phyloP scores from a whole-genome alignment of 1,284 basidiomycete genomes.

The Trametes sp. region DNA sequence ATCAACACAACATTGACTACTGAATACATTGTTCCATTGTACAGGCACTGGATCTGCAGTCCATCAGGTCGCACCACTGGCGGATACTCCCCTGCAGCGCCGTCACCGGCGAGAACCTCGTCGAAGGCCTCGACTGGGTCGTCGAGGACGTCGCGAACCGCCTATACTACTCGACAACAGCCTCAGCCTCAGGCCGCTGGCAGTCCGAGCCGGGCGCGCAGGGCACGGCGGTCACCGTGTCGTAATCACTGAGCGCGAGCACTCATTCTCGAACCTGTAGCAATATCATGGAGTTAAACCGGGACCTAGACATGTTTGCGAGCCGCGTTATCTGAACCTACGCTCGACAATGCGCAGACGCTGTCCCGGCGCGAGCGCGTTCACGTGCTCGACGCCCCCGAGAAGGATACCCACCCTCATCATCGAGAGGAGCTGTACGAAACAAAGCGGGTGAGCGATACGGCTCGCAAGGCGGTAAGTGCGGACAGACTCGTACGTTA shows the following conservation, averaged over 20 bases:
- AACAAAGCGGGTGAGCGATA: constrained; percentile 10
- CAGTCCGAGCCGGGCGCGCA: constrained; percentile 3
- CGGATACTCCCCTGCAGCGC: constrained; percentile 93
- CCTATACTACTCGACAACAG: constrained; percentile 63
- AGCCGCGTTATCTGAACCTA: background rate
- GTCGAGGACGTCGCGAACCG: constrained; percentile 88
- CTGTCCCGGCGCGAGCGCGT: constrained; percentile 24
- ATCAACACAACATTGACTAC: constrained; percentile 15
- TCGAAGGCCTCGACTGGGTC: constrained; percentile 93
- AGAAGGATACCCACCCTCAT: constrained; percentile 83
- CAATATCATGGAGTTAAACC: background rate
- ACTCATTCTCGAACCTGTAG: background rate
- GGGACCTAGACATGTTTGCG: background rate
- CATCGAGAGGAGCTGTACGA: constrained; percentile 72
- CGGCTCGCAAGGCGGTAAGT: background rate
- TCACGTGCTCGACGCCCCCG: constrained; percentile 67
- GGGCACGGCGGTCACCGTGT: constrained; percentile 4
- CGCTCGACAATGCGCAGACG: constrained; percentile 28
- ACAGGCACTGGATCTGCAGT: constrained; percentile 78
- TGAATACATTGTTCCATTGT: constrained; percentile 1
- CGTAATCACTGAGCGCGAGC: constrained; percentile 7
- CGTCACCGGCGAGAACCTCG: constrained; percentile 85
- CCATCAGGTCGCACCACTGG: constrained; percentile 90
- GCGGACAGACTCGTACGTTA: constrained; percentile 56
- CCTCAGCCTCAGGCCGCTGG: constrained; percentile 21